Evolutionary conservation across 1,284 basidiomycete genomes (phyloP), one percentile per base, ranked within the genome.

Genomic region (Ceraceosorus bombacis): DNA sequence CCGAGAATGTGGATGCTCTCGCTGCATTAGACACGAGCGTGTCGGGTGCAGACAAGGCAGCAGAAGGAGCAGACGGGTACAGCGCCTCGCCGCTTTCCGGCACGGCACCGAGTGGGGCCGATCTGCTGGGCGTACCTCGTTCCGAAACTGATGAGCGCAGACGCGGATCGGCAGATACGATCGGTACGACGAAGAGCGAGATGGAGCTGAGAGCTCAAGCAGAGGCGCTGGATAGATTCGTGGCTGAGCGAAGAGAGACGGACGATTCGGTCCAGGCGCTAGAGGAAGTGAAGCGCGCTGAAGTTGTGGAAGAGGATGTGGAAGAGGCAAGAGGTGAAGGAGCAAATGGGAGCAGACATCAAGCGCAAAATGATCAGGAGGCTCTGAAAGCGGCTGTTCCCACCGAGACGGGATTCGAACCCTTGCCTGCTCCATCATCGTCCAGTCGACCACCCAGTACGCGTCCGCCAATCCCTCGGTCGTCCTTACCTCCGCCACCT

Each of bases 391-490:
- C 9, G 15, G 43, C 43, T 4, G 15, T 46, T 46, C 43, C 43
- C 43, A 46, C 43, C 43, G 43, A 46, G 9, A 46, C 43, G 15
- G 43, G 43, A 10, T 10, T 4, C 43, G 2, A 10, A 46, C 43
- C 43, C 10, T 15, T 15, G 43, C 43, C 43, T 10, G 10, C 43
- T 46, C 43, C 10, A 10, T 15, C 43, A 46, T 10, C 43, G 43
- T 46, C 43, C 43, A 15, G 27, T 27, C 27, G 66, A 5, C 64
- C 69, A 7, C 55, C 68, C 9, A 71, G 69, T 55, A 63, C 67
- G 43, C 58, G 70, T 39, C 70, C 70, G 12, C 70, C 70, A 12
- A 39, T 71, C 12, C 70, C 70, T 1, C 64, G 62, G 56, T 65
- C 68, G 0, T 55, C 36, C 9, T 51, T 69, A 10, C 65, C 70